Conservation (phyloP, 768 basidiomycete species). For the Leccinum arenicola region DNA sequence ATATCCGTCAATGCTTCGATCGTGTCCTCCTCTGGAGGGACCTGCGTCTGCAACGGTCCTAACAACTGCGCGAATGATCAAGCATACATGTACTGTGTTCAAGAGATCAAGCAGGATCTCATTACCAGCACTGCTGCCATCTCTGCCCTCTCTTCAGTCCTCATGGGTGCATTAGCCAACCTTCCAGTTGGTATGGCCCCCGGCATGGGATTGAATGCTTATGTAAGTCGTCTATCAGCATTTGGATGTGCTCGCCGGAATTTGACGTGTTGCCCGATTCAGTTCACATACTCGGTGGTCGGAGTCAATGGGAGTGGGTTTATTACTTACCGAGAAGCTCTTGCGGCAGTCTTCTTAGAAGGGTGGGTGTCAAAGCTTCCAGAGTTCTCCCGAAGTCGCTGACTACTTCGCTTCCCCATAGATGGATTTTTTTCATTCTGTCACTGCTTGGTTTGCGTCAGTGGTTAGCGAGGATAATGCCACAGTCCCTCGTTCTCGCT, state of each 20-base stretch:
- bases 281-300: constrained; percentile 89
- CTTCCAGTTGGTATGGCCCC: constrained; percentile 89
- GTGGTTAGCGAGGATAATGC: constrained; percentile 88
- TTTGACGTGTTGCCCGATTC: constrained; percentile 4
- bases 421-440: constrained; percentile 79
- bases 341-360: constrained; percentile 85
- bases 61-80: constrained; percentile 53
- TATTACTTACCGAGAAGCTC: constrained; percentile 74
- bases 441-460: constrained; percentile 83
- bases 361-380: constrained; percentile 47
- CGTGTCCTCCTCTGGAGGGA: constrained; percentile 72
- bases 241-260: neutral
- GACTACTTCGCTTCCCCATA: constrained; percentile 21
- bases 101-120: constrained; percentile 67
- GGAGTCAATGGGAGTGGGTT: constrained; percentile 73
- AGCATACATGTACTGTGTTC: constrained; percentile 54
- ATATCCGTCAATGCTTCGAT: constrained; percentile 87
- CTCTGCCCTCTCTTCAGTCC: constrained; percentile 67
- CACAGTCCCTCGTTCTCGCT: constrained; percentile 79
- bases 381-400: neutral
- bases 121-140: constrained; percentile 82
- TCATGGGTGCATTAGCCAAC: constrained; percentile 85
- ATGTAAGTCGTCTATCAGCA: constrained; percentile 43
- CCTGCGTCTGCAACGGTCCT: constrained; percentile 67
- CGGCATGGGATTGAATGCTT: constrained; percentile 80